These are phyloP conservation scores for Scheffersomyces spartinae DNA, from an alignment of 805 yeast genomes.

Conservation along the genomic window DNA sequence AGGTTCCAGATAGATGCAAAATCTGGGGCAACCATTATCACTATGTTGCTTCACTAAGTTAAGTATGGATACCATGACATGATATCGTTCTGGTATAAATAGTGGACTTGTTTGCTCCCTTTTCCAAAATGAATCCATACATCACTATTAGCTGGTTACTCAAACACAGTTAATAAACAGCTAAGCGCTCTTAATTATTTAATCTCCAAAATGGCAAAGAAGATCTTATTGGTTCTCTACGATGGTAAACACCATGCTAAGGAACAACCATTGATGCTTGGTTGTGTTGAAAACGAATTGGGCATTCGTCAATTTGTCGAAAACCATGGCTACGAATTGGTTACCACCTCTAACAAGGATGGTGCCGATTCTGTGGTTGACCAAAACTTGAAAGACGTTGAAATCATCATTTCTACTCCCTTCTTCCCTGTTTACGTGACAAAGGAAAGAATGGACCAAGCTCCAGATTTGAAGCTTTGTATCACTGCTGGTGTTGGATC, in stretches of 20 bases:
- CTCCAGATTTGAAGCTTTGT: constrained; percentile 57
- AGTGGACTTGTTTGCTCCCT: too few relatives aligned
- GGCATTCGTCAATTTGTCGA: constrained; percentile 60
- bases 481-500: constrained; percentile 83
- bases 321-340: constrained; percentile 52
- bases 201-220: constrained; percentile 14
- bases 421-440: constrained; percentile 75
- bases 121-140: too few relatives aligned
- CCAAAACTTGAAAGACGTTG: constrained; percentile 58
- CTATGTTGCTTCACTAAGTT: too few relatives aligned
- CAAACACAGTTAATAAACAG: too few relatives aligned
- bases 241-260: constrained; percentile 46
- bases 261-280: constrained; percentile 51
- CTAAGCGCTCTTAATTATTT: too few relatives aligned
- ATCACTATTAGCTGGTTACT: too few relatives aligned
- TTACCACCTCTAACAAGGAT: constrained; percentile 61
- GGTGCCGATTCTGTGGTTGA: constrained; percentile 49
- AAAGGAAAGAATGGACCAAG: constrained; percentile 52
- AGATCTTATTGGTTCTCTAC: constrained; percentile 47
- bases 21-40: too few relatives aligned
- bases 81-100: too few relatives aligned
- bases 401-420: constrained; percentile 70
- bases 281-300: constrained; percentile 64
- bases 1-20: too few relatives aligned
- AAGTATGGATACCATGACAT: too few relatives aligned